These are phyloP conservation scores for Kockiozyma suomiensis DNA, from an alignment of 805 yeast species.

Conservation along the genomic window DNA sequence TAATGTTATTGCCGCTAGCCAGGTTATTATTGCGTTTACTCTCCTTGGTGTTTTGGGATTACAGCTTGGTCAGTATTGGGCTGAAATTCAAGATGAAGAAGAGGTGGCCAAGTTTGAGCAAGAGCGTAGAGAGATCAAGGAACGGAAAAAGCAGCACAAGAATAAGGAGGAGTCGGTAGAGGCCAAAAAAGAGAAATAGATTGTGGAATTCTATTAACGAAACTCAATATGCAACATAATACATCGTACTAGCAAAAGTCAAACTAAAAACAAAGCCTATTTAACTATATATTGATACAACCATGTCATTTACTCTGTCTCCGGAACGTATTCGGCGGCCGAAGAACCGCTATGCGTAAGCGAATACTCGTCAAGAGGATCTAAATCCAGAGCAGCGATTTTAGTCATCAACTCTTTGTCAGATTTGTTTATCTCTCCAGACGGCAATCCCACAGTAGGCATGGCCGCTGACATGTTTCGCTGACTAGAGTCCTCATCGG, in stretches of 20 bases:
- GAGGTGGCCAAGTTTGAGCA: slow-evolving; percentile 16
- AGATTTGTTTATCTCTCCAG: not conserved
- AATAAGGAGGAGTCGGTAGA: slow-evolving; percentile 1
- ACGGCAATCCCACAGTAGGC: not conserved
- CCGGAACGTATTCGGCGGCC: slow-evolving; percentile 20
- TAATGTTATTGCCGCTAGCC: slow-evolving; percentile 89
- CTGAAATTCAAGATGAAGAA: slow-evolving; percentile 54
- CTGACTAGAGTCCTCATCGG: not conserved
- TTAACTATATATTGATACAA: not conserved
- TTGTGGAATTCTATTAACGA: not conserved
- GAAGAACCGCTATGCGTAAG: slow-evolving; percentile 19
- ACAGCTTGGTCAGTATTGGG: slow-evolving; percentile 89
- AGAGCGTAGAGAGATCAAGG: slow-evolving; percentile 14
- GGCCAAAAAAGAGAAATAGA: slow-evolving; percentile 13
- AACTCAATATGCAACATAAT: not conserved
- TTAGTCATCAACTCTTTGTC: slow-evolving; percentile 4
- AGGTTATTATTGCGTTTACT: slow-evolving; percentile 69
- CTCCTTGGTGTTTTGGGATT: slow-evolving; percentile 78
- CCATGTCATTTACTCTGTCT: slow-evolving; percentile 17
- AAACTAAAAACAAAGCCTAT: not conserved
- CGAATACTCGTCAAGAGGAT: slow-evolving; percentile 31
- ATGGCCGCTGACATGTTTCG: not conserved
- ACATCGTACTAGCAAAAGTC: not conserved
- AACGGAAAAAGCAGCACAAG: slow-evolving; percentile 6
- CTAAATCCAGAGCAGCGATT: slow-evolving; percentile 15